A percentile compares a stretch with the other conserved stretches of the same genome.
phyloP scores from a whole-genome alignment of 2,329 filamentous ascomycete genomes.

The Cercospora nicotianae region DNA sequence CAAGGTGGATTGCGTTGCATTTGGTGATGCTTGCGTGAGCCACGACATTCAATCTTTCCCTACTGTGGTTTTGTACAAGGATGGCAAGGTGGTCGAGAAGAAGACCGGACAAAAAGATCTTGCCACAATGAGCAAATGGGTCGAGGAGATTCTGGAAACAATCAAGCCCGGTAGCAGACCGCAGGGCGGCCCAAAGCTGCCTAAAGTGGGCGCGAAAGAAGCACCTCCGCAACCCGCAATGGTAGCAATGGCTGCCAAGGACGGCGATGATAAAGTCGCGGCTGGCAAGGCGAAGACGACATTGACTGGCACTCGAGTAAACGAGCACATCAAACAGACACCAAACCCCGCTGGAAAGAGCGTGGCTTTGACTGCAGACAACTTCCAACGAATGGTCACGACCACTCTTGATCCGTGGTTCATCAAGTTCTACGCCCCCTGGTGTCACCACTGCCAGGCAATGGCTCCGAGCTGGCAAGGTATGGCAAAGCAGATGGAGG shows the following conservation, averaged over 20 bases:
- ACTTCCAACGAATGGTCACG: slow-evolving; percentile 81
- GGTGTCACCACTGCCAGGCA: slow-evolving; percentile 94
- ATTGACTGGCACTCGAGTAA: slow-evolving; percentile 47
- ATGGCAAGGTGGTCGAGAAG: slow-evolving; percentile 67
- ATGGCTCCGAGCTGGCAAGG: slow-evolving; percentile 88
- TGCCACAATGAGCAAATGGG: slow-evolving; percentile 62
- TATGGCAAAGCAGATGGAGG: slow-evolving; percentile 87
- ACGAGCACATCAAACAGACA: slow-evolving; percentile 53
- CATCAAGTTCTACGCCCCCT: slow-evolving; percentile 97
- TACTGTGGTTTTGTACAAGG: slow-evolving; percentile 74
- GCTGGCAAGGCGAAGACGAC: slow-evolving; percentile 43
- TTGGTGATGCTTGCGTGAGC: slow-evolving; percentile 72
- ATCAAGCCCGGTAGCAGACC: slow-evolving; percentile 80
- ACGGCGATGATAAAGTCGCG: slow-evolving; percentile 34
- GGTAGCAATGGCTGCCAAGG: slow-evolving; percentile 32
- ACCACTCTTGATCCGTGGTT: slow-evolving; percentile 93
- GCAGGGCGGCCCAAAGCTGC: slow-evolving; percentile 64
- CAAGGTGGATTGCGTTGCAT: slow-evolving; percentile 80
- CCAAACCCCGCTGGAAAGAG: slow-evolving; percentile 77
- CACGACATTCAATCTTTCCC: slow-evolving; percentile 71
- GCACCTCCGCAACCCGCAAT: slow-evolving; percentile 32
- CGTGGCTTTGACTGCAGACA: slow-evolving; percentile 74
- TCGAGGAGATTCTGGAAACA: slow-evolving; percentile 75
- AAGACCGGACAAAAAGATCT: slow-evolving; percentile 69
- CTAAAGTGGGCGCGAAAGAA: slow-evolving; percentile 64